A percentile compares a stretch with the other conserved stretches of the same genome.
These are phyloP conservation scores for Pugionium cornutum DNA, from an alignment of 345 rosid species.

Conservation along the genomic window DNA sequence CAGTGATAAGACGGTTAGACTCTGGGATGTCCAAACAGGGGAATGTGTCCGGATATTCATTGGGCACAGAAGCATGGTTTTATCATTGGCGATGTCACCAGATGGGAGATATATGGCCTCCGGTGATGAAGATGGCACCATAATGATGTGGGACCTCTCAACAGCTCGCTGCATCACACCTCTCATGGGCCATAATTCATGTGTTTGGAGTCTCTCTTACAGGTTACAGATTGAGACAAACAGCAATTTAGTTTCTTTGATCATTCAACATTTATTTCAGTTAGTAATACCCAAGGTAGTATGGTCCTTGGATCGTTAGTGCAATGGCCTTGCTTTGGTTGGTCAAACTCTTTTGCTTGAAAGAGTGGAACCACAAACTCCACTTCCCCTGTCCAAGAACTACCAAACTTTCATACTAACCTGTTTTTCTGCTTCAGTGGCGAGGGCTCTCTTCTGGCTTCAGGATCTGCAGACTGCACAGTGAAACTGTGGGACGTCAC, in stretches of 20 bases:
- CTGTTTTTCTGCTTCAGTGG: slow-evolving; percentile 52
- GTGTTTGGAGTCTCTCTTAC: slow-evolving; percentile 88
- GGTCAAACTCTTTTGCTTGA: slow-evolving; percentile 2
- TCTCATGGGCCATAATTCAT: slow-evolving; percentile 87
- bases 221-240: slow-evolving; percentile 48
- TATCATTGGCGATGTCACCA: slow-evolving; percentile 92
- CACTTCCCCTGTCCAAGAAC: slow-evolving; percentile 4
- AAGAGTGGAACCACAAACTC: neutral
- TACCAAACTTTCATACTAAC: neutral
- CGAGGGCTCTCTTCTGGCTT: slow-evolving; percentile 93
- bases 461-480: slow-evolving; percentile 96
- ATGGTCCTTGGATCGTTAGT: neutral
- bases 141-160: slow-evolving; percentile 99
- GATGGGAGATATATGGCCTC: slow-evolving; percentile 97
- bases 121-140: slow-evolving; percentile 92
- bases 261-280: neutral
- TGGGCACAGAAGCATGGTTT: slow-evolving; percentile 59
- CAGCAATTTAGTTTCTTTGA: neutral
- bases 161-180: slow-evolving; percentile 91
- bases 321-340: slow-evolving; percentile 4
- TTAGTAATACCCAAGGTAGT: too few relatives aligned
- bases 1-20: slow-evolving; percentile 84
- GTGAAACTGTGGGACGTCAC: slow-evolving; percentile 91
- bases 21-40: slow-evolving; percentile 95
- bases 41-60: slow-evolving; percentile 87